Percentiles rank a stretch among this genome's conserved stretches.
phyloP scores from a whole-genome alignment of 805 yeast genomes.

The Clavispora asparagi region DNA sequence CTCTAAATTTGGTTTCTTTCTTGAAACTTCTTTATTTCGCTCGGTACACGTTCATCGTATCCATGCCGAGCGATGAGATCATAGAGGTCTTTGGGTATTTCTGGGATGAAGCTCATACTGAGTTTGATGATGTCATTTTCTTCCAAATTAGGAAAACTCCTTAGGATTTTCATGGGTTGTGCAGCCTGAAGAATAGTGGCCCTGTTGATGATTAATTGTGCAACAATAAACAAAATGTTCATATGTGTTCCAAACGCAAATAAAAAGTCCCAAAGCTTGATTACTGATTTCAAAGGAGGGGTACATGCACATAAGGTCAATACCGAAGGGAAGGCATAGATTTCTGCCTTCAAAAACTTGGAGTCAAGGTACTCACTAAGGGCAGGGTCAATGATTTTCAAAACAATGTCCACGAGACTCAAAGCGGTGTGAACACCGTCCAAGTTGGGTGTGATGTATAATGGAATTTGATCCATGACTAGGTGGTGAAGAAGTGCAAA shows the following conservation, averaged over 20 bases:
- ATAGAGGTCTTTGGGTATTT: conserved; percentile 63
- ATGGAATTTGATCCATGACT: conserved; percentile 62
- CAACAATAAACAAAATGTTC: conserved; percentile 78
- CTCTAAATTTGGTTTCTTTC: conserved; percentile 7
- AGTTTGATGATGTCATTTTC: conserved; percentile 73
- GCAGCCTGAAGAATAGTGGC: conserved; percentile 50
- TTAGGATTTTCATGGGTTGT: conserved; percentile 70
- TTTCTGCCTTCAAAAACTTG: conserved; percentile 71
- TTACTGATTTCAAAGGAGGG: conserved; percentile 71
- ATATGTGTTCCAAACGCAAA: conserved; percentile 89
- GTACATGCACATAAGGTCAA: conserved; percentile 85
- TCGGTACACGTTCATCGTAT: conserved; percentile 43
- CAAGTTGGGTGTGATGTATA: conserved; percentile 70
- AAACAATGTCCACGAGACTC: conserved; percentile 65
- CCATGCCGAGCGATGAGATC: conserved; percentile 61
- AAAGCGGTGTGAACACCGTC: conserved; percentile 80
- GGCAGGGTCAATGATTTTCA: conserved; percentile 68
- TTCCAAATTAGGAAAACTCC: conserved; percentile 68
- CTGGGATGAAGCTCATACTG: conserved; percentile 74
- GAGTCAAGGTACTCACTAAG: conserved; percentile 54
- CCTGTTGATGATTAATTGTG: conserved; percentile 71
- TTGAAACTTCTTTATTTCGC: conserved; percentile 21
- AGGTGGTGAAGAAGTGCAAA: conserved; percentile 64
- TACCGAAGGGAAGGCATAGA: conserved; percentile 81
- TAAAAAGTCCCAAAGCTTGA: conserved; percentile 83